phyloP scores from a whole-genome alignment of 2,329 filamentous ascomycete genomes.

The Aspergillus uvarum region DNA sequence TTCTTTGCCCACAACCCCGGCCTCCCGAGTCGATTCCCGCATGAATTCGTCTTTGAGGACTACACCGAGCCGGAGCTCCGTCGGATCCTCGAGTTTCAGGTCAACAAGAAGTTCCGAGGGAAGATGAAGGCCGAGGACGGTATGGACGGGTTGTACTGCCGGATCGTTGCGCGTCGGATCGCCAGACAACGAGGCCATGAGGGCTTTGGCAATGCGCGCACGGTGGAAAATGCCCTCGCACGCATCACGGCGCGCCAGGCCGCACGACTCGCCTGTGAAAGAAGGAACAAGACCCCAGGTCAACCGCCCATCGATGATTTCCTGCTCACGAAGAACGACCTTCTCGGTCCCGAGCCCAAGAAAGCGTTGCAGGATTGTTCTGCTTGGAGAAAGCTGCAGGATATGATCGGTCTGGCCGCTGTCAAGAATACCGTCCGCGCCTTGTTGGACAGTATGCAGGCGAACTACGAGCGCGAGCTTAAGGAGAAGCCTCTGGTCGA shows the following conservation, averaged over 20 bases:
- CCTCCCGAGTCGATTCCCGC: constrained; percentile 67
- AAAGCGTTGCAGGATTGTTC: constrained; percentile 51
- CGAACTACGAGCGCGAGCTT: constrained; percentile 67
- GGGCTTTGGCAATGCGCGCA: constrained; percentile 72
- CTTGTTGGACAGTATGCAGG: constrained; percentile 60
- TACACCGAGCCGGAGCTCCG: constrained; percentile 66
- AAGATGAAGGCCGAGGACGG: constrained; percentile 63
- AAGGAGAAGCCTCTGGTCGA: constrained; percentile 59
- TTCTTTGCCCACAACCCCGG: constrained; percentile 76
- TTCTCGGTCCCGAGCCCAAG: constrained; percentile 68
- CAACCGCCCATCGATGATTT: constrained; percentile 54
- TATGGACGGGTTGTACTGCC: constrained; percentile 59
- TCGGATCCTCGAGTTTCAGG: constrained; percentile 57
- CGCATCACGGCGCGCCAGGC: constrained; percentile 60
- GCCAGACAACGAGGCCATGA: constrained; percentile 62
- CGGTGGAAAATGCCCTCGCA: constrained; percentile 62
- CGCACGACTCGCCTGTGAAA: constrained; percentile 52
- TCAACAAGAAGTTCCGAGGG: constrained; percentile 55
- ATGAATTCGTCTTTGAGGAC: constrained; percentile 66
- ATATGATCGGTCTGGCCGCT: constrained; percentile 57
- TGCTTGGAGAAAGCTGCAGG: constrained; percentile 60
- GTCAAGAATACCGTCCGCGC: constrained; percentile 63
- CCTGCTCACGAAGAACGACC: constrained; percentile 60
- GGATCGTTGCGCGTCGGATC: constrained; percentile 62
- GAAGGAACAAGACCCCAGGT: constrained; percentile 34